Conservation (phyloP, 2,329 filamentous ascomycete genomes). For the Emericellopsis cladophorae region DNA sequence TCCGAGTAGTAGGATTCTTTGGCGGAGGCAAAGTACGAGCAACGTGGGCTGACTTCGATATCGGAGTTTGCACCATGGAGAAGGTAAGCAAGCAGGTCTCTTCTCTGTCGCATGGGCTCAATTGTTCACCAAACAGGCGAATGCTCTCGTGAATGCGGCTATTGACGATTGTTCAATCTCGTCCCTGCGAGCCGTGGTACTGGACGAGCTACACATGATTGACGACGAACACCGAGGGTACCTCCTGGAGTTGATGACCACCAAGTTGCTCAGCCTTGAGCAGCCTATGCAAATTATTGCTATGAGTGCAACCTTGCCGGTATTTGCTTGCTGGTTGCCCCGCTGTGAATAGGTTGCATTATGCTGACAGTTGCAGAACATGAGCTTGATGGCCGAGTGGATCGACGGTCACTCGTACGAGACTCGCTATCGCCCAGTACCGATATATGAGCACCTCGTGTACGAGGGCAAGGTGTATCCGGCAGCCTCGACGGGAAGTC, state of each 20-base stretch:
- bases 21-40: conserved; percentile 56
- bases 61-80: conserved; percentile 70
- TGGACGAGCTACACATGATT: conserved; percentile 76
- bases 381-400: conserved; percentile 56
- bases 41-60: conserved; percentile 63
- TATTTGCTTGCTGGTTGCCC: conserved; percentile 13
- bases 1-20: conserved; percentile 62
- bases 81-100: conserved; percentile 28
- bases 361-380: conserved; percentile 39
- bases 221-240: conserved; percentile 67
- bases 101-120: not conserved
- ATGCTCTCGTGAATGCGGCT: conserved; percentile 58
- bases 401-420: conserved; percentile 59
- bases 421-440: conserved; percentile 62
- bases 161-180: conserved; percentile 57
- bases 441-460: conserved; percentile 62
- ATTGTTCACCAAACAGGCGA: conserved; percentile 38
- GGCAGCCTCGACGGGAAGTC: conserved; percentile 37
- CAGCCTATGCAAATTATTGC: conserved; percentile 59
- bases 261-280: conserved; percentile 57
- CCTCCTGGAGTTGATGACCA: conserved; percentile 60
- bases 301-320: conserved; percentile 69
- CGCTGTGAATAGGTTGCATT: not conserved
- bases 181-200: conserved; percentile 53
- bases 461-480: conserved; percentile 57